phyloP scores from a whole-genome alignment of 2,329 filamentous ascomycete species.

The Monilinia aucupariae region DNA sequence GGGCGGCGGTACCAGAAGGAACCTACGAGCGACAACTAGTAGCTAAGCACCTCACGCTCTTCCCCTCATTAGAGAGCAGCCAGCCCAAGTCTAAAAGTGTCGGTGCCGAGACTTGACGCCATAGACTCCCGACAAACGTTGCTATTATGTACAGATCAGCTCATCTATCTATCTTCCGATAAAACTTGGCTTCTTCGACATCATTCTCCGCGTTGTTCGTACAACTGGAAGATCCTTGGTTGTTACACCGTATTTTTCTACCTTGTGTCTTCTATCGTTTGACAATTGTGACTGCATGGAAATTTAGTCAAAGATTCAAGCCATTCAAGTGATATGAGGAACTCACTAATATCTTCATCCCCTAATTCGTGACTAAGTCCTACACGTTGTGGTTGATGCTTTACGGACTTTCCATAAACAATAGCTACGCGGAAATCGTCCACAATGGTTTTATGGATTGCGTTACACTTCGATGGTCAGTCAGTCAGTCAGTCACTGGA shows the following conservation, averaged over 20 bases:
- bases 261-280: slow-evolving; percentile 48
- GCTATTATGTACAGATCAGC: slow-evolving; percentile 8
- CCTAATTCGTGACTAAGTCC: slow-evolving; percentile 85
- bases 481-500: slow-evolving; percentile 16
- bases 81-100: background rate
- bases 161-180: slow-evolving; percentile 1
- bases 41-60: background rate
- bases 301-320: background rate
- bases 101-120: slow-evolving; percentile 20
- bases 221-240: slow-evolving; percentile 8
- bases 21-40: background rate
- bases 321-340: background rate
- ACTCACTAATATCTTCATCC: slow-evolving; percentile 81
- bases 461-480: slow-evolving; percentile 67
- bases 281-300: slow-evolving; percentile 52
- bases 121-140: slow-evolving; percentile 20
- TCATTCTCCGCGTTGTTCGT: slow-evolving; percentile 1
- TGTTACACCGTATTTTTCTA: slow-evolving; percentile 6
- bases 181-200: background rate
- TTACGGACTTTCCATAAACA: slow-evolving; percentile 96
- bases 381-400: slow-evolving; percentile 96
- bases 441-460: slow-evolving; percentile 92
- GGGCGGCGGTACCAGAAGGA: background rate
- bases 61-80: background rate
- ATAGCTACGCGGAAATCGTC: slow-evolving; percentile 94